Evolutionary conservation across 768 basidiomycete species (phyloP).

Genomic region (Lanmaoa pseudosensibilis): DNA sequence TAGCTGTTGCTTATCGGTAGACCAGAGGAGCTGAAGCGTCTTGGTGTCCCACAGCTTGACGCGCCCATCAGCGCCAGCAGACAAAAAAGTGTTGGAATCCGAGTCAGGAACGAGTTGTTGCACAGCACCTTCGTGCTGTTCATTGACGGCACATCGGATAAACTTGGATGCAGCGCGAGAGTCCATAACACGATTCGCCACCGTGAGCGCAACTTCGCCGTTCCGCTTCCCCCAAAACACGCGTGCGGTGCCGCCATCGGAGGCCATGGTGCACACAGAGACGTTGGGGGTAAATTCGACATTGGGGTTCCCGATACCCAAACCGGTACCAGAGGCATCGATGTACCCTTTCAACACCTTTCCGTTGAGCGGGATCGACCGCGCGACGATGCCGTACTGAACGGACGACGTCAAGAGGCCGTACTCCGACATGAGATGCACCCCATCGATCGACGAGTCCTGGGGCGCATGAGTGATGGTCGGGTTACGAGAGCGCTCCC

Average conservation of each 20-base stretch:
- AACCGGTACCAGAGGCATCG: conserved; percentile 57
- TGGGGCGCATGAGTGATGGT: conserved; percentile 66
- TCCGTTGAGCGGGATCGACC: conserved; percentile 69
- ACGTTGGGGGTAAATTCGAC: conserved; percentile 71
- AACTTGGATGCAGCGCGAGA: conserved; percentile 45
- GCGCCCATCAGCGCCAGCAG: conserved; percentile 59
- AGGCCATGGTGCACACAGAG: conserved; percentile 54
- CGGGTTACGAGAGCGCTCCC: conserved; percentile 61
- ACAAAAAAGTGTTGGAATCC: conserved; percentile 40
- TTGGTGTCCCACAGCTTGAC: conserved; percentile 75
- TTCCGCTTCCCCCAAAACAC: conserved; percentile 72
- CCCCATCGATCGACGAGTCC: conserved; percentile 52
- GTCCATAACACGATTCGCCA: conserved; percentile 60
- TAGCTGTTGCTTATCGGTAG: conserved; percentile 42
- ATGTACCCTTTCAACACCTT: conserved; percentile 70
- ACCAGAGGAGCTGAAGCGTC: conserved; percentile 59
- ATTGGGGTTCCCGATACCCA: conserved; percentile 73
- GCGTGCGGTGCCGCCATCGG: conserved; percentile 64
- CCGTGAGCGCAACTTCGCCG: conserved; percentile 66
- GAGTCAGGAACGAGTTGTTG: conserved; percentile 54
- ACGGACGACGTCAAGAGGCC: conserved; percentile 63
- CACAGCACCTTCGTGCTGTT: conserved; percentile 65
- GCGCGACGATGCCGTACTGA: conserved; percentile 68
- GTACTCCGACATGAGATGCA: conserved; percentile 58
- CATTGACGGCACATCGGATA: conserved; percentile 48